A percentile compares a stretch with the other conserved stretches of the same genome.
phyloP scores from a whole-genome alignment of 306 rosid genomes.

The Citrullus mucosospermus region DNA sequence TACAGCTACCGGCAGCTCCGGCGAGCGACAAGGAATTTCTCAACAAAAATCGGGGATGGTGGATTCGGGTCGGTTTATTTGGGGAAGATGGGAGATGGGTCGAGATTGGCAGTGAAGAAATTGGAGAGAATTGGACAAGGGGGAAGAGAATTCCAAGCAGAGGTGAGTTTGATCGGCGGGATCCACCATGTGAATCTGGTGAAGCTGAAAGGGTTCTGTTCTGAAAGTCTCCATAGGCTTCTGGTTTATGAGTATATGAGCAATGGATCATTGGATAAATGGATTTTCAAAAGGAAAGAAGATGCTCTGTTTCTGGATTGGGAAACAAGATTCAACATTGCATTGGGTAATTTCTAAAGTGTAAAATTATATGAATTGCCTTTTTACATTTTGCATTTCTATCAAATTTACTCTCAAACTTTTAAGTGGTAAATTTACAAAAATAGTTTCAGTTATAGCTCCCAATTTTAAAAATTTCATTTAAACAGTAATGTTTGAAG shows the following conservation, averaged over 20 bases:
- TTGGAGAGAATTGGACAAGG: constrained; percentile 21
- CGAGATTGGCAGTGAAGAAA: constrained; percentile 26
- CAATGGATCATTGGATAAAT: constrained; percentile 64
- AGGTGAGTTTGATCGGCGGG: constrained; percentile 21
- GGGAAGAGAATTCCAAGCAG: constrained; percentile 24
- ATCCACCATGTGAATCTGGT: constrained; percentile 27
- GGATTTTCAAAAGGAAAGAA: constrained; percentile 31
- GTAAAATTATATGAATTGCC: background rate
- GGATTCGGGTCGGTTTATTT: constrained; percentile 51
- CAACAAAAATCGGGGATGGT: constrained; percentile 40
- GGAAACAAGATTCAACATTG: constrained; percentile 30
- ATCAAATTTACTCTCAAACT: background rate
- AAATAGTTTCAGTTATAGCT: too few species aligned
- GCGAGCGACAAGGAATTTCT: constrained; percentile 33
- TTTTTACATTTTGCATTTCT: background rate
- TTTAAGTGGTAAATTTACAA: too few species aligned
- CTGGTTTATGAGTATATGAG: constrained; percentile 57
- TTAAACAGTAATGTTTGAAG: too few species aligned
- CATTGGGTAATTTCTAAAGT: constrained; percentile 11
- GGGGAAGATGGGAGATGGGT: constrained; percentile 36
- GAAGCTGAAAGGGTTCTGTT: constrained; percentile 31
- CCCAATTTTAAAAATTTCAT: too few species aligned
- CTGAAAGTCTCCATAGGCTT: constrained; percentile 53
- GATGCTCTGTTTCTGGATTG: constrained; percentile 19
- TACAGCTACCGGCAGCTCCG: constrained; percentile 29